phyloP scores from a whole-genome alignment of 1,139 yeast species.

The Eremothecium gossypii region DNA sequence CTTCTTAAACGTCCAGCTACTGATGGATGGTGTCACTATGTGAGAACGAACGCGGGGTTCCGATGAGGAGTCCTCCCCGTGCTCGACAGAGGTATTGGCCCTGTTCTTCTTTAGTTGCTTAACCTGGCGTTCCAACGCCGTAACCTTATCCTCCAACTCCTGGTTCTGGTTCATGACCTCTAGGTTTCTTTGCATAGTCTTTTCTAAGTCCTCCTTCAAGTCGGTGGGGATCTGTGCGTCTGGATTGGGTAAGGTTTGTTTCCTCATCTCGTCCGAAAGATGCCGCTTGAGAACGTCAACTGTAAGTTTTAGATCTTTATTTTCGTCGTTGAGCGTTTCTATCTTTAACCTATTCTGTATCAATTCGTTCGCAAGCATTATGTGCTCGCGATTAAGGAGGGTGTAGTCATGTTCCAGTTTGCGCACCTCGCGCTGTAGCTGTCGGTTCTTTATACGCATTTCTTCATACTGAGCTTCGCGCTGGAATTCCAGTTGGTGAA shows the following conservation, averaged over 20 bases:
- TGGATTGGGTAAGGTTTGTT: slow-evolving; percentile 25
- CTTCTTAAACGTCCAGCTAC: slow-evolving; percentile 5
- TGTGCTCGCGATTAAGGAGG: slow-evolving; percentile 68
- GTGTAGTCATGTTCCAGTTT: slow-evolving; percentile 65
- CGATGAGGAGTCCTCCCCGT: slow-evolving; percentile 4
- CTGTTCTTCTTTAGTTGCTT: slow-evolving; percentile 15
- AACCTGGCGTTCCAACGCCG: slow-evolving; percentile 24
- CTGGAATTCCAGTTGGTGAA: slow-evolving; percentile 58
- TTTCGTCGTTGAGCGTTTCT: slow-evolving; percentile 58
- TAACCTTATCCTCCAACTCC: slow-evolving; percentile 40
- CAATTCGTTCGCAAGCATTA: slow-evolving; percentile 66
- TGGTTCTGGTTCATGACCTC: slow-evolving; percentile 50
- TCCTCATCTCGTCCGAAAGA: slow-evolving; percentile 25
- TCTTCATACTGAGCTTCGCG: slow-evolving; percentile 63
- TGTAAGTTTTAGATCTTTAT: slow-evolving; percentile 45
- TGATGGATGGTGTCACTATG: slow-evolving; percentile 1
- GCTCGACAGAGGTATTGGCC: background rate
- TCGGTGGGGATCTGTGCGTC: slow-evolving; percentile 32
- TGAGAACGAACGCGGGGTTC: slow-evolving; percentile 1
- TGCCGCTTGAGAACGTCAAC: slow-evolving; percentile 40
- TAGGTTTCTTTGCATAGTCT: slow-evolving; percentile 49
- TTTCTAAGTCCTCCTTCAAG: slow-evolving; percentile 37
- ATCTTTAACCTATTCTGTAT: slow-evolving; percentile 53
- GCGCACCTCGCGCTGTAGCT: slow-evolving; percentile 64
- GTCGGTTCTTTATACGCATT: slow-evolving; percentile 57